These are phyloP conservation scores for Aspergillaceae sp. DNA, from an alignment of 2,329 filamentous ascomycete genomes.

Conservation along the genomic window DNA sequence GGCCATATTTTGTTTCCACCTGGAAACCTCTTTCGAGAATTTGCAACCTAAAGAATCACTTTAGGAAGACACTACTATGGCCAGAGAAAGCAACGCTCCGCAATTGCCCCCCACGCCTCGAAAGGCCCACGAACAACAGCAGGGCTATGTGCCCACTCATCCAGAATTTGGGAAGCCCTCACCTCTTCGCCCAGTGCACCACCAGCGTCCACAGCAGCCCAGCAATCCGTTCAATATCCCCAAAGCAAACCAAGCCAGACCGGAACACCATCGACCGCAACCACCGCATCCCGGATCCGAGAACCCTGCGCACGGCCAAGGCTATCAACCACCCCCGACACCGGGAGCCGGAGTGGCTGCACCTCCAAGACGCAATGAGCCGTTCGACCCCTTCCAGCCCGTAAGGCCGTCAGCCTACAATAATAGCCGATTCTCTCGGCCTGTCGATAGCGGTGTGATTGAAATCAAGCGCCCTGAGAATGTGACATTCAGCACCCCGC, in stretches of 20 bases:
- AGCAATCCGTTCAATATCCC: conserved; percentile 46
- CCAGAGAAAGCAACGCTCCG: conserved; percentile 43
- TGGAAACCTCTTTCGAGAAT: no score
- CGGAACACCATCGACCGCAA: conserved; percentile 41
- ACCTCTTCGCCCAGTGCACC: conserved; percentile 41
- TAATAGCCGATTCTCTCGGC: conserved; percentile 17
- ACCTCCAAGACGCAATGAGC: conserved; percentile 20
- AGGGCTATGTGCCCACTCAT: conserved; percentile 26
- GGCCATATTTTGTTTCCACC: no score
- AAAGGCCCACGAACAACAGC: conserved; percentile 27
- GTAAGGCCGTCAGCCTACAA: conserved; percentile 30
- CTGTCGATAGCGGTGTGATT: conserved; percentile 26
- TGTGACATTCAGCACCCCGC: conserved; percentile 39
- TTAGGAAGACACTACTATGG: conserved; percentile 35
- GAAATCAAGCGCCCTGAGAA: conserved; percentile 44
- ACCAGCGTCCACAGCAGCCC: conserved; percentile 23
- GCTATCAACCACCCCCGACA: conserved; percentile 12
- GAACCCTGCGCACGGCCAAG: conserved; percentile 8
- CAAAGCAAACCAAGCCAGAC: conserved; percentile 39
- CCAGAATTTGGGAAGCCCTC: conserved; percentile 53
- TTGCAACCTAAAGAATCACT: no score
- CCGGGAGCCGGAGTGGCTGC: conserved; percentile 12
- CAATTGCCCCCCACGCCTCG: conserved; percentile 27
- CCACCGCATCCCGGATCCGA: conserved; percentile 12
- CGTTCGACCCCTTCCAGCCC: conserved; percentile 34